Evolutionary conservation across 2,329 filamentous ascomycete species (phyloP).

Genomic region (Metarhizium brunneum): DNA sequence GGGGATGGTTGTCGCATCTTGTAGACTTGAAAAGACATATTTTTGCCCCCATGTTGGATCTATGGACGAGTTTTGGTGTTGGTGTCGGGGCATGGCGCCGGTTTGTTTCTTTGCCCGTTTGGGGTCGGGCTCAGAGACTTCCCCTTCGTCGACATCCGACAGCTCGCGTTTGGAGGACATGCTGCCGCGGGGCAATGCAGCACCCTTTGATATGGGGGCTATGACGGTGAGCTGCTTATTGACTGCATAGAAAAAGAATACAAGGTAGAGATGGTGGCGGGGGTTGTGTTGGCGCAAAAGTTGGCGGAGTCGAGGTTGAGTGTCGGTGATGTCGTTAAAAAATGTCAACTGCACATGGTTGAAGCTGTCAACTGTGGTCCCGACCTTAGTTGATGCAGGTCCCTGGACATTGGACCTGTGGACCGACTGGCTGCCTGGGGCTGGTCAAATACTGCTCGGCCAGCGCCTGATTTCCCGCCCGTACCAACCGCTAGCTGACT

Average conservation of each 20-base stretch:
- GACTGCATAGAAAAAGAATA: not conserved
- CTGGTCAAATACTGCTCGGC: no score
- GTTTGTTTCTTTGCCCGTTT: constrained; percentile 16
- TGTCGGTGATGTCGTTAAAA: not conserved
- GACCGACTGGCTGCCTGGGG: no score
- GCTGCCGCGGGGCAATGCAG: not conserved
- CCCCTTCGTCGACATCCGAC: constrained; percentile 20
- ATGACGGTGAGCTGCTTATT: not conserved
- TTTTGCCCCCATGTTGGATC: constrained; percentile 63
- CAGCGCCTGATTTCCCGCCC: not conserved
- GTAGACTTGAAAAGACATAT: constrained; percentile 58
- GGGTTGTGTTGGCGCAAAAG: not conserved
- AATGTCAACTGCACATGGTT: not conserved
- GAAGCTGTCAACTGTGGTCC: no score
- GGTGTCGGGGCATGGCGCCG: constrained; percentile 25
- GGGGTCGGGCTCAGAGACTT: constrained; percentile 15
- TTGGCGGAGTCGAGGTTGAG: not conserved
- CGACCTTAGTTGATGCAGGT: no score
- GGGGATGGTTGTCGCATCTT: constrained; percentile 34
- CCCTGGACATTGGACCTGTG: no score
- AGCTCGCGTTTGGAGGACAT: constrained; percentile 29
- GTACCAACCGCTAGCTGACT: no score
- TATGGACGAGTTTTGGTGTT: constrained; percentile 36
- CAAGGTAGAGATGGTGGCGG: not conserved
- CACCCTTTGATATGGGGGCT: not conserved